phyloP scores from a whole-genome alignment of 345 rosid species.

The Citropsis articulata region DNA sequence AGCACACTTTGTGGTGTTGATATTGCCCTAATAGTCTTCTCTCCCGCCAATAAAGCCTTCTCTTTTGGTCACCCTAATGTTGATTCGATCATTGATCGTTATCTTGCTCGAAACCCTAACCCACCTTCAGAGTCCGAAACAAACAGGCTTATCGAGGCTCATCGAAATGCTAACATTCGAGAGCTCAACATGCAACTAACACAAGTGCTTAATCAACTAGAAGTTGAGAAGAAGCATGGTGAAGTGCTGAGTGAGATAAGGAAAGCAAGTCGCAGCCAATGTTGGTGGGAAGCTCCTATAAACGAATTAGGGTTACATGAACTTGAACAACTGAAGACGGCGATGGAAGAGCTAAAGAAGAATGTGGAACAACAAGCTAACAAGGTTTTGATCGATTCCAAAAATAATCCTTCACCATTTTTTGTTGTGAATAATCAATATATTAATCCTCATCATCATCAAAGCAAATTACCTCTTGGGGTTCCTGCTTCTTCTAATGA shows the following conservation, averaged over 20 bases:
- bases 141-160: conserved; percentile 28
- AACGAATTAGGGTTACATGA: conserved; percentile 21
- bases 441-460: conserved; percentile 8
- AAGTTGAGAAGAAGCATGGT: conserved; percentile 27
- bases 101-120: conserved; percentile 20
- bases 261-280: conserved; percentile 6
- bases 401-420: conserved; percentile 9
- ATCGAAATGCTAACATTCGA: conserved; percentile 23
- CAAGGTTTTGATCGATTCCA: conserved; percentile 13
- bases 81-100: conserved; percentile 29
- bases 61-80: conserved; percentile 50
- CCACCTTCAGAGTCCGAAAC: background rate
- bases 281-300: conserved; percentile 34
- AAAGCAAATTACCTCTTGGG: conserved; percentile 10
- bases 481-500: background rate
- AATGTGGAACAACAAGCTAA: conserved; percentile 14
- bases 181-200: conserved; percentile 30
- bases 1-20: conserved; percentile 48
- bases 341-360: conserved; percentile 31
- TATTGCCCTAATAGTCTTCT: conserved; percentile 41
- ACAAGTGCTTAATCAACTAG: conserved; percentile 22
- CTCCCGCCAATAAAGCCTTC: conserved; percentile 46
- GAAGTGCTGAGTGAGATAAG: conserved; percentile 17
- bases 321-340: conserved; percentile 23
- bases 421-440: background rate